Conservation (phyloP, 495 filamentous ascomycete genomes). For the Aspergillus biplanus region DNA sequence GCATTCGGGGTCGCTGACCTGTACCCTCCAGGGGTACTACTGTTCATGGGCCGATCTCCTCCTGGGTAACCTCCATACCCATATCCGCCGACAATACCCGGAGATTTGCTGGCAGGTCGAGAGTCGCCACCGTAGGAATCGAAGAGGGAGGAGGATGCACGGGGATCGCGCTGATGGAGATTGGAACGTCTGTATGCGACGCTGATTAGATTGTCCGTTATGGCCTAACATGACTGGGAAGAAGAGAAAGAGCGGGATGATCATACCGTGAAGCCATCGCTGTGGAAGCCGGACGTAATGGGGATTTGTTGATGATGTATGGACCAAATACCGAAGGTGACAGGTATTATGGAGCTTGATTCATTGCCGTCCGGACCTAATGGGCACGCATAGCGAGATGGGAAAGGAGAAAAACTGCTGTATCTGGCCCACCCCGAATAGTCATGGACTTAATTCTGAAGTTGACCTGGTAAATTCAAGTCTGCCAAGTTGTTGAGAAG, state of each 20-base stretch:
- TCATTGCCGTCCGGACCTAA: not conserved
- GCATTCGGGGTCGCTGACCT: conserved; percentile 81
- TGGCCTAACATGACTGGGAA: not conserved
- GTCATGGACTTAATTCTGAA: not conserved
- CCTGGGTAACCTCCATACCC: conserved; percentile 65
- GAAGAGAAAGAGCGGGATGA: not conserved
- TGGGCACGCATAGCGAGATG: not conserved
- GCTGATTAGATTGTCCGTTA: conserved; percentile 37
- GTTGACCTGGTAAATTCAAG: conserved; percentile 4
- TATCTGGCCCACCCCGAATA: not conserved
- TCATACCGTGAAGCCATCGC: conserved; percentile 39
- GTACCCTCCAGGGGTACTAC: conserved; percentile 40
- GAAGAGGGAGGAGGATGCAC: conserved; percentile 82
- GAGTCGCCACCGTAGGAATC: conserved; percentile 74
- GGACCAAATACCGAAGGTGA: not conserved
- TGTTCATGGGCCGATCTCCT: conserved; percentile 42
- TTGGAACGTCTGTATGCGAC: conserved; percentile 47
- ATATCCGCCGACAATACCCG: conserved; percentile 52
- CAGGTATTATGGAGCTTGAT: not conserved
- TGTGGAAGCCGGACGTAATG: conserved; percentile 2
- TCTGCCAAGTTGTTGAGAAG: not conserved
- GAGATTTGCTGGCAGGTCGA: conserved; percentile 54
- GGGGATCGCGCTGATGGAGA: conserved; percentile 73
- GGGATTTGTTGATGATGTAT: conserved; percentile 1
- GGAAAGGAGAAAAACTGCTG: not conserved